phyloP scores from a whole-genome alignment of 169 alveolate genomes.

The Eimeria acervulina region DNA sequence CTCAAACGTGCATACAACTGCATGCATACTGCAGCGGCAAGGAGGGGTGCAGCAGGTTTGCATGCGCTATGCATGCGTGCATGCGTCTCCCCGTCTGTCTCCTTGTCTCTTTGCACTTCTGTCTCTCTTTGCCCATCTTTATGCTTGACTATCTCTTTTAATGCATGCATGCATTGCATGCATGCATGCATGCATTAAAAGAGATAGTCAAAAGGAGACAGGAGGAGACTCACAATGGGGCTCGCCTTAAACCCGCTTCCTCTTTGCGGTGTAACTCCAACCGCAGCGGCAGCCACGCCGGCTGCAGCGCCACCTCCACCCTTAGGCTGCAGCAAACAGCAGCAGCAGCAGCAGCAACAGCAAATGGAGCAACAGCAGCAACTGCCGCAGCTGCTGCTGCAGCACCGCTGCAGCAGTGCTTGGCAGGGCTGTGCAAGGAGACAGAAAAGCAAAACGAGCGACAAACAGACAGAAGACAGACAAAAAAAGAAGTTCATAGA shows the following conservation, averaged over 20 bases:
- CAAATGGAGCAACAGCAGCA: background rate
- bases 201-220: background rate
- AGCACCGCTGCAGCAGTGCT: background rate
- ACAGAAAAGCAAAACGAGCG: background rate
- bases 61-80: too few species aligned
- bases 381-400: background rate
- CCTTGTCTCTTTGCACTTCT: too few species aligned
- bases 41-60: too few species aligned
- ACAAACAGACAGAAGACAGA: background rate
- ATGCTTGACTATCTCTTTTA: too few species aligned
- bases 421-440: background rate
- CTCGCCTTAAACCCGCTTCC: conserved; percentile 46
- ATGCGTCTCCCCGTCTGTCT: too few species aligned
- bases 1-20: background rate
- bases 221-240: background rate
- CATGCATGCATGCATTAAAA: background rate
- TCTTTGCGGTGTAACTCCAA: conserved; percentile 67
- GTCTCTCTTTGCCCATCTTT: too few species aligned
- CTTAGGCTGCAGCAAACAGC: conserved; percentile 31
- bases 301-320: conserved; percentile 74
- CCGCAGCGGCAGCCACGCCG: conserved; percentile 83
- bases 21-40: background rate
- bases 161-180: too few species aligned
- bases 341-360: background rate
- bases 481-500: too few species aligned